Evolutionary conservation across 495 filamentous ascomycete genomes (phyloP), one percentile per base, ranked within the genome.

Genomic region (Rostrohypoxylon terebratum): DNA sequence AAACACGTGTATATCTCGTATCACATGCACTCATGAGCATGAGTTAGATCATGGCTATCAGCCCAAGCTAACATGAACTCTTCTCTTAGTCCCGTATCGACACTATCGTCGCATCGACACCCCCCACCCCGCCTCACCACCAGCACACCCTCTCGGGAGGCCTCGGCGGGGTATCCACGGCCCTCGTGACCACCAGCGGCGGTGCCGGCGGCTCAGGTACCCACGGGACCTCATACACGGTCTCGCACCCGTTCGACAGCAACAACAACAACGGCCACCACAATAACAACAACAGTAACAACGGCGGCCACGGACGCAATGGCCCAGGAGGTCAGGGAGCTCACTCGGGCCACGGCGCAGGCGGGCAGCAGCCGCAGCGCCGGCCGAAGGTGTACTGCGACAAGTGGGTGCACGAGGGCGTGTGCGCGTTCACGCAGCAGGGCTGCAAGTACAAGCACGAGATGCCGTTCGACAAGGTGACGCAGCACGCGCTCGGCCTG

Each of bases 371-470:
- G 18, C 58, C 71, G 5, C 76, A 69, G 53, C 66, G 73, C 20
- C 77, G 77, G 16, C 67, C 69, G 18, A 97, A 97, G 76, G 81
- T 89, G 53, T 96, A 91, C 78, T 97, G 94, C 82, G 92, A 91
- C 38, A 92, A 93, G 78, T 97, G 93, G 92, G 89, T 97, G 47
- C 89, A 91, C 67, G 89, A 90, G 50, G 94, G 94, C 34, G 88
- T 91, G 58, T 97, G 94, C 78, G 91, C 92, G 73, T 97, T 92
- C 79, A 88, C 85, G 40, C 91, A 95, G 77, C 90, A 94, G 75
- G 94, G 94, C 2, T 97, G 94, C 80, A 84, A 90, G 71, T 97
- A 88, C 82, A 92, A 91, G 80, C 94, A 97, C 75, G 91, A 94
- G 75, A 95, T 97, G 89, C 94, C 94, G 0, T 78, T 80, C 21